Base-by-base conservation (phyloP, 129 eudicot genomes). In the Rutidosis leptorrhynchoides region DNA sequence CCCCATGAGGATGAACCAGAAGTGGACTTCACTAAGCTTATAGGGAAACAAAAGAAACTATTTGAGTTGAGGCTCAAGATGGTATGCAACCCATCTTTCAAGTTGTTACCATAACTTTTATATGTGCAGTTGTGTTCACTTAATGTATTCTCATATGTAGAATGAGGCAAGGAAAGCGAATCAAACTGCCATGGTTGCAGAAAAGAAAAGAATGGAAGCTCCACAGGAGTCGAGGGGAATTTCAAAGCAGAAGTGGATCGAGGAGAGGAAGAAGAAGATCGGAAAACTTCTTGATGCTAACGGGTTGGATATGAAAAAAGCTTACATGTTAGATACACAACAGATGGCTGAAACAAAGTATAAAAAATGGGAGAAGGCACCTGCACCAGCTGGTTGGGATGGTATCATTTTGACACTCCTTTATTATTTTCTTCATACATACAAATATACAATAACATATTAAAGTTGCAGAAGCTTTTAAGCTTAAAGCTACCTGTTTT, bases 311-410 rank as follows among this genome's bases (percentile, higher is more conserved):
- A 88, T 92, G 96, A 69, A 73, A 61, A 86, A 88, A 69, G 87
- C 96, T 30, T 92, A 83, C 77, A 92, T 92, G 96, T 76, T 92
- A 10, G 96, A 92, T 77, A 92, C 98, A 8, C 85, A 92, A 67
- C 96, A 88, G 68, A 73, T 80, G 84, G 98, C 96, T 12, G 89
- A 85, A 56, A 3, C 75, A 7, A 92, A 92, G 68, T 92, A 92
- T 64, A 92, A 92, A 79, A 92, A 92, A 60, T 88, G 98, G 98
- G 98, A 92, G 46, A 92, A 92, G 74, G 81, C 85, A 23, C 89
- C 87, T 78, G 96, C 98, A 70, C 98, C 96, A 23, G 80, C 70
- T 61, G 98, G 96, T 56, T 88, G 98, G 98, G 98, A 92, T 78
- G 98, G 98, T 92, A 82, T 48, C 14, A 0, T 20, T 40, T 37